Base-by-base conservation (phyloP, 176 grass and related monocot species). In the Cocos nucifera region DNA sequence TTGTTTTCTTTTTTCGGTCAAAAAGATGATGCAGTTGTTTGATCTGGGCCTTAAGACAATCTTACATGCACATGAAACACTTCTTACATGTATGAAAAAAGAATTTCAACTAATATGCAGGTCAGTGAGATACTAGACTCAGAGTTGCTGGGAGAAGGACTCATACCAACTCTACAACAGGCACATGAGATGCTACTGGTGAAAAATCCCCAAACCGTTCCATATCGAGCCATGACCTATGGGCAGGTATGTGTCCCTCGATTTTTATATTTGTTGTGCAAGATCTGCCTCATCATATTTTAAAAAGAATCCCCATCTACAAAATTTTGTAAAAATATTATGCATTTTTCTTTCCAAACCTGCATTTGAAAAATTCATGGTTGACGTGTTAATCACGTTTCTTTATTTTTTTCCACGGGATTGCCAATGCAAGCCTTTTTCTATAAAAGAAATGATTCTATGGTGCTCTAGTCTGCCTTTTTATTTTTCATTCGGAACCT, bases 91-190 rank as follows among this genome's bases (percentile, higher is more conserved):
- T 20, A 50, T 58, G 24, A 61, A 44, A 44, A 44, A 63, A 4
- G 30, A 55, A 5, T 56, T 49, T 69, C 63, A 29, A 15, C 15
- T 70, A 51, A 68, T 53, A 32, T 82, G 54, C 72, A 96, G 92
- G 78, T 96, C 6, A 96, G 80, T 82, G 92, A 96, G 75, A 96
- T 96, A 75, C 65, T 96, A 58, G 86, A 90, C 67, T 96, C 92
- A 20, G 87, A 90, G 76, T 83, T 96, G 61, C 77, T 96, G 35
- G 92, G 92, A n/a, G 92, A 96, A 79, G 92, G 92, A 61, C 69
- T 96, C 48, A 90, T 96, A 75, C 92, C 91, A 55, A 90, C 83
- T 70, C 68, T 96, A 19, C 92, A 96, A 30, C 92, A 90, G 7
- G 83, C 92, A n/a, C 87, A 96, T 73, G 87, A 96, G 64, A 76